Evolutionary conservation across 1,139 yeast genomes (phyloP).

Genomic region (Diutina rugosa): DNA sequence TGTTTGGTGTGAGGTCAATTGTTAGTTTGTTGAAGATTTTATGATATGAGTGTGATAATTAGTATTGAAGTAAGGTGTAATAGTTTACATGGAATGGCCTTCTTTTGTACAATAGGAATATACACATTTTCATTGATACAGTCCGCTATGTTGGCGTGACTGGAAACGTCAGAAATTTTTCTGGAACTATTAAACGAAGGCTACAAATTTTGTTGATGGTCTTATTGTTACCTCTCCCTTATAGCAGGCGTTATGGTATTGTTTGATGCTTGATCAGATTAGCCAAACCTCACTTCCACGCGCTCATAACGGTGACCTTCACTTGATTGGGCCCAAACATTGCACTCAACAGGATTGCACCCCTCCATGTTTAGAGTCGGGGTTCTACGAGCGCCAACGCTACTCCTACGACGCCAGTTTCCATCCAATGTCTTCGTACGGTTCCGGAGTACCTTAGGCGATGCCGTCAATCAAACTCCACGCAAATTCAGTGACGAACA

Average conservation of each 20-base stretch:
- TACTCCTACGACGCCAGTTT: not conserved
- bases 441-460: not conserved
- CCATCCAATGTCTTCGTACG: not conserved
- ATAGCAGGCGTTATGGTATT: too few species aligned
- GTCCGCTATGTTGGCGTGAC: too few species aligned
- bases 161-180: too few species aligned
- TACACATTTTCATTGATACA: too few species aligned
- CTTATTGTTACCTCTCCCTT: too few species aligned
- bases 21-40: not conserved
- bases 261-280: too few species aligned
- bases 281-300: not conserved
- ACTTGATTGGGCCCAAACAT: not conserved
- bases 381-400: not conserved
- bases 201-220: too few species aligned
- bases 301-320: not conserved
- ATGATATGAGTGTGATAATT: not conserved
- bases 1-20: too few species aligned
- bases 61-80: too few species aligned
- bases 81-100: too few species aligned
- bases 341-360: not conserved
- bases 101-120: too few species aligned
- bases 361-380: not conserved
- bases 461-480: not conserved
- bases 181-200: too few species aligned
- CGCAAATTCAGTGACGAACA: not conserved